phyloP scores from a whole-genome alignment of 257 asterid species.

The Nicotiana sylvestris region DNA sequence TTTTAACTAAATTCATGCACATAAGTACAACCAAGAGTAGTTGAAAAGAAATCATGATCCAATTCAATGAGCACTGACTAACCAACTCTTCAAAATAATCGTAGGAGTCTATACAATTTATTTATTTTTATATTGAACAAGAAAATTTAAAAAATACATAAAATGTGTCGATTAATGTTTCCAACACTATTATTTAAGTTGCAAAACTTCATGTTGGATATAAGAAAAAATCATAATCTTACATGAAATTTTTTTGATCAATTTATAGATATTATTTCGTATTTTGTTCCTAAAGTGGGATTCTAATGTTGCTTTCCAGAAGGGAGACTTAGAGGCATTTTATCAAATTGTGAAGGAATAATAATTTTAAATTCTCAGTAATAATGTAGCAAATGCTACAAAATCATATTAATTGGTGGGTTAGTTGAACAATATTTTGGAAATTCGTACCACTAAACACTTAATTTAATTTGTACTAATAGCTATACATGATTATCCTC shows the following conservation, averaged over 20 bases:
- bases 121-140: neutral
- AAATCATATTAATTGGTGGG: neutral
- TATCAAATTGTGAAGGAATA: neutral
- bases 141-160: neutral
- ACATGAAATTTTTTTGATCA: neutral
- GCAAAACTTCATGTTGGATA: neutral
- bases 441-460: neutral
- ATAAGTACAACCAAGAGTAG: neutral
- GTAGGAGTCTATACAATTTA: neutral
- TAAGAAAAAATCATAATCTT: neutral
- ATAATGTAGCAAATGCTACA: neutral
- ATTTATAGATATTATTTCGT: neutral
- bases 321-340: neutral
- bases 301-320: neutral
- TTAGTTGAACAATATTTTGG: conserved; percentile 3
- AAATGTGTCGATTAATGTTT: neutral
- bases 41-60: neutral
- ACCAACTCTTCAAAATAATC: neutral
- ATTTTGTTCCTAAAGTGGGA: neutral
- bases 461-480: neutral
- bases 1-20: neutral
- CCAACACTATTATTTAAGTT: neutral
- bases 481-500: neutral
- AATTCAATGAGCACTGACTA: neutral
- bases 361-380: neutral